Evolutionary conservation across 768 basidiomycete genomes (phyloP).

Genomic region (Mycena galericulata): DNA sequence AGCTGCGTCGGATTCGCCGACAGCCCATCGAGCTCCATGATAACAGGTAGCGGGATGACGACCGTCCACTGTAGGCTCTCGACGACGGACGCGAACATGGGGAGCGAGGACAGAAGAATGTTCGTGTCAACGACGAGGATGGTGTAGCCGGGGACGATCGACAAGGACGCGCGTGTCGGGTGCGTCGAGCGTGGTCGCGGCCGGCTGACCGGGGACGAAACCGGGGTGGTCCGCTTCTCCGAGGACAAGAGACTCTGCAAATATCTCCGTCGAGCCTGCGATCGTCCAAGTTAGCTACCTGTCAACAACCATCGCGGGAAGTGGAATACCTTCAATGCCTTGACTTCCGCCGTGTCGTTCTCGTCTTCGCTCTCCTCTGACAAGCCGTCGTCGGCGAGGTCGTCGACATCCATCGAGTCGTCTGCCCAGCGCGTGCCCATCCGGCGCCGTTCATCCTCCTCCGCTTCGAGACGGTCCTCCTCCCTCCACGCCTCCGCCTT

Average conservation of each 20-base stretch:
- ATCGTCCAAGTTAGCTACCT: slow-evolving; percentile 25
- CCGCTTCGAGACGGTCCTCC: slow-evolving; percentile 73
- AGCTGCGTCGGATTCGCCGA: slow-evolving; percentile 70
- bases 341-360: slow-evolving; percentile 78
- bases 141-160: slow-evolving; percentile 87
- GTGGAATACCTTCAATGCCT: slow-evolving; percentile 77
- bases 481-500: slow-evolving; percentile 79
- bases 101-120: slow-evolving; percentile 87
- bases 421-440: slow-evolving; percentile 73
- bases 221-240: slow-evolving; percentile 48
- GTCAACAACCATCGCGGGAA: slow-evolving; percentile 2
- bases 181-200: slow-evolving; percentile 45
- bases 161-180: slow-evolving; percentile 55
- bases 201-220: slow-evolving; percentile 40
- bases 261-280: slow-evolving; percentile 79
- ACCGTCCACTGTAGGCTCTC: slow-evolving; percentile 89
- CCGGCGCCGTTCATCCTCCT: slow-evolving; percentile 76
- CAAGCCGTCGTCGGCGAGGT: slow-evolving; percentile 53
- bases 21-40: slow-evolving; percentile 98
- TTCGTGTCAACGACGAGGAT: slow-evolving; percentile 95
- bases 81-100: slow-evolving; percentile 78
- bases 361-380: slow-evolving; percentile 68
- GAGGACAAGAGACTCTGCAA: slow-evolving; percentile 75
- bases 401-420: slow-evolving; percentile 78
- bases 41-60: slow-evolving; percentile 91